Percentiles rank a stretch among this genome's conserved stretches.
phyloP scores from a whole-genome alignment of 2,329 filamentous ascomycete genomes.

The Stachybotrys chlorohalonatus region DNA sequence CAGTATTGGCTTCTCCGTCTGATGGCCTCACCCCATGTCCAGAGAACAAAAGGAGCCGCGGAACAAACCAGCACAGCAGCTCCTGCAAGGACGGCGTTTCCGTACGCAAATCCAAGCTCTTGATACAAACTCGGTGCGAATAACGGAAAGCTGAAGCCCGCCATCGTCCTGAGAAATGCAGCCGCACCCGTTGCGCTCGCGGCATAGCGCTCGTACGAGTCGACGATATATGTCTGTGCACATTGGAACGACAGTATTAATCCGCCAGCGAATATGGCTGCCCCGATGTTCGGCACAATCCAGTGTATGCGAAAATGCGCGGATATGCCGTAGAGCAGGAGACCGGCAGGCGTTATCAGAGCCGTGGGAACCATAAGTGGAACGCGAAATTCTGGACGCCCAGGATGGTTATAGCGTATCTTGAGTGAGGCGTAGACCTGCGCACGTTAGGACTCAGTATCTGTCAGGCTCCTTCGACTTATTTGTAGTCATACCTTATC shows the following conservation, averaged over 20 bases:
- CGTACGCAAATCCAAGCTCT: conserved; percentile 34
- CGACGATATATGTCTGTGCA: conserved; percentile 49
- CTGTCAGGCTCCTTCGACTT: neutral
- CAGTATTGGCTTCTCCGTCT: conserved; percentile 11
- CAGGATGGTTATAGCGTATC: conserved; percentile 12
- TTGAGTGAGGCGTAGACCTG: conserved; percentile 19
- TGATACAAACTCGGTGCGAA: conserved; percentile 39
- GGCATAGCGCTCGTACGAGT: conserved; percentile 32
- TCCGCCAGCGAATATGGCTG: conserved; percentile 33
- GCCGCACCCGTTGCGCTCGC: conserved; percentile 39
- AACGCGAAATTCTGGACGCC: conserved; percentile 23
- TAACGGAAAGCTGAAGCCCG: conserved; percentile 49
- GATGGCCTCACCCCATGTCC: conserved; percentile 11
- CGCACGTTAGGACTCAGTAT: neutral
- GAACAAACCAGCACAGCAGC: conserved; percentile 12
- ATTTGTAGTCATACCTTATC: conserved; percentile 14
- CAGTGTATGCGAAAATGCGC: conserved; percentile 33
- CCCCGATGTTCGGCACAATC: conserved; percentile 50
- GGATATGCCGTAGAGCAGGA: conserved; percentile 41
- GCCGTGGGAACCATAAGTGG: conserved; percentile 24
- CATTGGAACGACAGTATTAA: conserved; percentile 49
- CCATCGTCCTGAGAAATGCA: conserved; percentile 44
- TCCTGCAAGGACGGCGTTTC: conserved; percentile 23
- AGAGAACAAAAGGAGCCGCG: conserved; percentile 8
- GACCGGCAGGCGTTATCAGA: conserved; percentile 33